Evolutionary conservation across 2,329 filamentous ascomycete genomes (phyloP).

Genomic region (Fusarium musae): DNA sequence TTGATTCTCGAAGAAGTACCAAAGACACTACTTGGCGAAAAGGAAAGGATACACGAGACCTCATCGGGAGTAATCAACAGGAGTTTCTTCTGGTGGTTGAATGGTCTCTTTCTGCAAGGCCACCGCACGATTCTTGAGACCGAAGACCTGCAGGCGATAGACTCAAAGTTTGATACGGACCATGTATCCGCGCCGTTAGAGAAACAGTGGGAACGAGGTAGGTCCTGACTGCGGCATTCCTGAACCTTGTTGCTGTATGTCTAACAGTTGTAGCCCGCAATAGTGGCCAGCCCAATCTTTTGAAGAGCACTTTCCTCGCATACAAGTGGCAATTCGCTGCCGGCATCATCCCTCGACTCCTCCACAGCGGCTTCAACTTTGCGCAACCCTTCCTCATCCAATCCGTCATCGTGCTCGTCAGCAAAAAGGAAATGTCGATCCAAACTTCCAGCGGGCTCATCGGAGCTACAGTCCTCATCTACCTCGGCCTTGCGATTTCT

Average conservation of each 20-base stretch:
- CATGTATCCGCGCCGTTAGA: constrained; percentile 35
- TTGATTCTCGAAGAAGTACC: constrained; percentile 48
- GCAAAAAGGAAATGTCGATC: constrained; percentile 40
- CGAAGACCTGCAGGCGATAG: constrained; percentile 42
- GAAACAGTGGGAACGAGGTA: constrained; percentile 39
- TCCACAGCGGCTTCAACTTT: constrained; percentile 55
- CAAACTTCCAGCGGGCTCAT: constrained; percentile 53
- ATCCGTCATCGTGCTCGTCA: constrained; percentile 48
- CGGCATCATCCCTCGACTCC: constrained; percentile 52
- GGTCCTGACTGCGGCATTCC: accelerated
- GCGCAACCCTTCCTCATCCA: constrained; percentile 58
- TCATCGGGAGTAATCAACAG: constrained; percentile 49
- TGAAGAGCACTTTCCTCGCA: constrained; percentile 42
- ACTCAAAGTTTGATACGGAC: constrained; percentile 45
- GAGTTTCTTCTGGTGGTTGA: constrained; percentile 53
- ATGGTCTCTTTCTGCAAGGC: constrained; percentile 45
- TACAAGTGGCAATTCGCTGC: constrained; percentile 47
- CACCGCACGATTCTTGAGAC: constrained; percentile 39
- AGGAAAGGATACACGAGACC: constrained; percentile 45
- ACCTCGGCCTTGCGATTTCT: constrained; percentile 55
- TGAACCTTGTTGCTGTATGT: accelerated
- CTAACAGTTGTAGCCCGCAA: constrained; percentile 24
- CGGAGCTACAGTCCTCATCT: constrained; percentile 54
- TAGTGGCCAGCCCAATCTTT: constrained; percentile 35
- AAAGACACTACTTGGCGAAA: constrained; percentile 41